Percentiles rank a stretch among this genome's conserved stretches.
These are phyloP conservation scores for Candida adriatica DNA, from an alignment of 805 yeast genomes.

Conservation along the genomic window DNA sequence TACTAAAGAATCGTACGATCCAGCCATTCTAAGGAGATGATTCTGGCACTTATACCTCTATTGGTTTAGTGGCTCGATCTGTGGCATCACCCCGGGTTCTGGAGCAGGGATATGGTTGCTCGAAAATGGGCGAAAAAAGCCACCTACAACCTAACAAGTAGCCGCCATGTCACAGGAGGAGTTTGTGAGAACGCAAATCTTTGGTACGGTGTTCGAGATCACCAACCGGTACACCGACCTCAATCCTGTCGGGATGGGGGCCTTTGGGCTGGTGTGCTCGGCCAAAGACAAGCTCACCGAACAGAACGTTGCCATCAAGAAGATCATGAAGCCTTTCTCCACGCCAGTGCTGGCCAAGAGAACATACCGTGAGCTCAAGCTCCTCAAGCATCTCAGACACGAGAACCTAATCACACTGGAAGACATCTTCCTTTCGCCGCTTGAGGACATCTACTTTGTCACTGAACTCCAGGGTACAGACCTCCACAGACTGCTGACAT, in stretches of 20 bases:
- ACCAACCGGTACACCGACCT: conserved; percentile 85
- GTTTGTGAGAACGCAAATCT: conserved; percentile 66
- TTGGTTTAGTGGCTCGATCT: too few species aligned
- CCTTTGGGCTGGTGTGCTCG: conserved; percentile 95
- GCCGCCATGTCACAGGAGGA: conserved; percentile 21
- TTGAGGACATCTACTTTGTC: conserved; percentile 93
- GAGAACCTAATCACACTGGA: conserved; percentile 90
- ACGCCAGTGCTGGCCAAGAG: conserved; percentile 94
- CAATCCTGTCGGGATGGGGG: conserved; percentile 99
- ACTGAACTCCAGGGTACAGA: conserved; percentile 97
- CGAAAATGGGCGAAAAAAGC: too few species aligned
- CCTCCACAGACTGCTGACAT: conserved; percentile 80
- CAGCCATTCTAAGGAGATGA: too few species aligned
- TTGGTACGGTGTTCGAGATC: conserved; percentile 92
- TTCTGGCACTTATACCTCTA: too few species aligned
- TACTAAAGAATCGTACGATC: too few species aligned
- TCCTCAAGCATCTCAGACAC: conserved; percentile 88
- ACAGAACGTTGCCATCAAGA: conserved; percentile 94
- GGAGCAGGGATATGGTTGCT: too few species aligned
- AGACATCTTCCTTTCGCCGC: conserved; percentile 89
- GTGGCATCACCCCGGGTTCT: too few species aligned
- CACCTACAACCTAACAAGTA: neutral
- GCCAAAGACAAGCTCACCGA: conserved; percentile 87
- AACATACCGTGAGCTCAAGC: conserved; percentile 91
- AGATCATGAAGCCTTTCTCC: conserved; percentile 95